Conservation (phyloP, 495 filamentous ascomycete genomes). For the Hypoxylon lienhwacheense region DNA sequence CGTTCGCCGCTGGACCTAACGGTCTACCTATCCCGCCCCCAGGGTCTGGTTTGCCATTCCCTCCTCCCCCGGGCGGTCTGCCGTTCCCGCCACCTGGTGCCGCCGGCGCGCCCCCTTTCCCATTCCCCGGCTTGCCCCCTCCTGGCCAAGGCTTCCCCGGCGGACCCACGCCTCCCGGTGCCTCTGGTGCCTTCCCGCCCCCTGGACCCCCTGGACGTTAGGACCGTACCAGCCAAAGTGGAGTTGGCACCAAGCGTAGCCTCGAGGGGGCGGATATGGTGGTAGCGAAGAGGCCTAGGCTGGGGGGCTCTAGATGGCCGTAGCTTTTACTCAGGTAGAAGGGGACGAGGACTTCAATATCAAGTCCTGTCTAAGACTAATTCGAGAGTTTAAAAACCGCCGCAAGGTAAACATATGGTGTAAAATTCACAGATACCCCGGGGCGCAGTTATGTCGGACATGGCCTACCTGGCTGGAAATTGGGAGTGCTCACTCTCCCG, state of each 20-base stretch:
- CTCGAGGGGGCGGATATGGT: conserved; percentile 6
- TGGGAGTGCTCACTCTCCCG: no score
- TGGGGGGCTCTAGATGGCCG: no score
- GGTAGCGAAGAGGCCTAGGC: no score
- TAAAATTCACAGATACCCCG: no score
- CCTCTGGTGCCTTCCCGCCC: conserved; percentile 43
- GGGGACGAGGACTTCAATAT: no score
- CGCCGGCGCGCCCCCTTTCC: conserved; percentile 32
- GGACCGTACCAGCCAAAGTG: background rate
- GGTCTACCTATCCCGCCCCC: conserved; percentile 50
- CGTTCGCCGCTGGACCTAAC: conserved; percentile 61
- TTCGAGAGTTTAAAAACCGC: no score
- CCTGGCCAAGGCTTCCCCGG: conserved; percentile 49
- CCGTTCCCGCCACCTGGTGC: conserved; percentile 67
- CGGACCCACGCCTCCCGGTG: conserved; percentile 38
- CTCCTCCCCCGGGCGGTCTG: conserved; percentile 52
- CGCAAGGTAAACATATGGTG: no score
- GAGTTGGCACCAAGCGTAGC: background rate
- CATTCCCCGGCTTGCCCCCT: conserved; percentile 39
- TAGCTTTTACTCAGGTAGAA: no score
- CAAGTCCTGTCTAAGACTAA: no score
- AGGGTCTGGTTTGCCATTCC: conserved; percentile 44
- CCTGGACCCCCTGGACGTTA: conserved; percentile 39
- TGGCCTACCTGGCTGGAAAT: no score
- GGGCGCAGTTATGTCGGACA: no score